Conservation (phyloP, 2,329 filamentous ascomycete species). For the Botrytis tulipae region DNA sequence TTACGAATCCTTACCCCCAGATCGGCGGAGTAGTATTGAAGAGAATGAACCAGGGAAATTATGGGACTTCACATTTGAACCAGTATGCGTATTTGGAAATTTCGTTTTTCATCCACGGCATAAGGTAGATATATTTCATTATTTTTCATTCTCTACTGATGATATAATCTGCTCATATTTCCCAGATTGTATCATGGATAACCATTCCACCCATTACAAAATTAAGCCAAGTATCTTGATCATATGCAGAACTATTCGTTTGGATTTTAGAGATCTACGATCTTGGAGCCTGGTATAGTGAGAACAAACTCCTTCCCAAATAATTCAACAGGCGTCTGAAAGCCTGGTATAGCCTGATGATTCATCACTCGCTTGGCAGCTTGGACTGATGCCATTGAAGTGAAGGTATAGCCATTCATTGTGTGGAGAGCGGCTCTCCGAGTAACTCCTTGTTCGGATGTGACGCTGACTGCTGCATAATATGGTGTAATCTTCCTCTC, state of each 20-base stretch:
- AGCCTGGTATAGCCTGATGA: not conserved
- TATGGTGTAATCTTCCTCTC: not conserved
- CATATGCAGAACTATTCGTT: not conserved
- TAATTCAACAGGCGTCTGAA: not conserved
- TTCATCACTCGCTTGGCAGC: not conserved
- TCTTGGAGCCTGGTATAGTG: not conserved
- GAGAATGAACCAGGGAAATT: not conserved
- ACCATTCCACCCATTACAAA: not conserved
- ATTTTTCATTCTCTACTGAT: not conserved
- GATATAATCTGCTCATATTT: rapidly evolving
- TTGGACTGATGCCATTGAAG: not conserved
- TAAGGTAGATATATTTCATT: not conserved
- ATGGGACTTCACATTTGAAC: not conserved
- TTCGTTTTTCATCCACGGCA: not conserved
- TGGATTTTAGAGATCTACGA: not conserved
- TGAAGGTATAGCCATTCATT: not conserved
- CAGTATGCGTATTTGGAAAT: not conserved
- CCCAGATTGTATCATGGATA: not conserved
- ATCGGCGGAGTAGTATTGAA: too few relatives aligned
- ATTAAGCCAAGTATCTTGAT: not conserved
- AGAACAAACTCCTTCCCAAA: not conserved
- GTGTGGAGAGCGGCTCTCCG: not conserved
- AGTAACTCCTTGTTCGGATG: not conserved
- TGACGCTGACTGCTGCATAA: not conserved
- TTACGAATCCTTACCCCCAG: not conserved